A percentile compares a stretch with the other conserved stretches of the same genome.
Conservation (phyloP, 495 filamentous ascomycete species). For the Jackrogersella multiformis region DNA sequence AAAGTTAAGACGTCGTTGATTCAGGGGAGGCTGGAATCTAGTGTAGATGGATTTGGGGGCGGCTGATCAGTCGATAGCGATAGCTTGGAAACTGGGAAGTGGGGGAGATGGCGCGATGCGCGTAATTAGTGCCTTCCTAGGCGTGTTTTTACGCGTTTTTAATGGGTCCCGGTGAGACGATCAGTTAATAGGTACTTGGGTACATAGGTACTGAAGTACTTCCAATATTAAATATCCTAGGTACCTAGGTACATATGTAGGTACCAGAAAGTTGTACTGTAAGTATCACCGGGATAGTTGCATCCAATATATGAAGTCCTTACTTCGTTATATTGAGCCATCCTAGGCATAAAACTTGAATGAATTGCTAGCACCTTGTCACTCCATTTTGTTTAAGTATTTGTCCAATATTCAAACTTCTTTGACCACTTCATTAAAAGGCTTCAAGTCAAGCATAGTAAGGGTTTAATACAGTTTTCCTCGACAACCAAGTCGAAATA, state of each 20-base stretch:
- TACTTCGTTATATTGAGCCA: too few relatives aligned
- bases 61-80: conserved; percentile 24
- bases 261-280: too few relatives aligned
- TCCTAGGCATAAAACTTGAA: too few relatives aligned
- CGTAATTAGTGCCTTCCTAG: conserved; percentile 18
- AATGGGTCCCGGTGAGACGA: conserved; percentile 6
- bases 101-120: conserved; percentile 33
- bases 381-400: not conserved
- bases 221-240: too few relatives aligned
- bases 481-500: too few relatives aligned
- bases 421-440: too few relatives aligned
- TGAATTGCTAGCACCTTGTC: too few relatives aligned
- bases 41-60: conserved; percentile 21
- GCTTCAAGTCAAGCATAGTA: too few relatives aligned
- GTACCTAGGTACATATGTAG: too few relatives aligned
- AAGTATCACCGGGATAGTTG: too few relatives aligned
- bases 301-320: too few relatives aligned
- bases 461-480: too few relatives aligned
- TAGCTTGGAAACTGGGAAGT: conserved; percentile 22
- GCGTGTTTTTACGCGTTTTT: conserved; percentile 40
- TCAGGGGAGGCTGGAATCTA: conserved; percentile 19
- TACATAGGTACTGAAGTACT: not conserved
- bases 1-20: not conserved
- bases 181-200: not conserved
- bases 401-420: not conserved